Evolutionary conservation across 306 rosid species (phyloP).

Genomic region (Heteromeles arbutifolia): DNA sequence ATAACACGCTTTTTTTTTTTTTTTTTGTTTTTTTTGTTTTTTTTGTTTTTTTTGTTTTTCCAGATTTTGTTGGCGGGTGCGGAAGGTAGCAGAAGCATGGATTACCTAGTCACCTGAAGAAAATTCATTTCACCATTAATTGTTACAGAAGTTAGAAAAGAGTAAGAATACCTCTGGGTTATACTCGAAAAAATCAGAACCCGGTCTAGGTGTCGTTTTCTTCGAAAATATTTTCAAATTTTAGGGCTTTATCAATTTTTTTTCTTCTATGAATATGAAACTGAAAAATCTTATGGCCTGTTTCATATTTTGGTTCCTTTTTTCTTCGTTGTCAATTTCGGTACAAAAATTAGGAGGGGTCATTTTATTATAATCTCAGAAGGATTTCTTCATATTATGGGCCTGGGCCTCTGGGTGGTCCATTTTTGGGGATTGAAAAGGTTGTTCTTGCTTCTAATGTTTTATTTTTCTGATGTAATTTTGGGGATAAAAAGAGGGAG

Average conservation of each 20-base stretch:
- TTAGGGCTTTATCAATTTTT: constrained; percentile 44
- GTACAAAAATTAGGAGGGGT: constrained; percentile 32
- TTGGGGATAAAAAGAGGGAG: constrained; percentile 19
- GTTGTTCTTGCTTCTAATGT: constrained; percentile 27
- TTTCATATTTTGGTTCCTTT: constrained; percentile 21
- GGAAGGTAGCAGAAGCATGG: constrained; percentile 20
- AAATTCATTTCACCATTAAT: constrained; percentile 35
- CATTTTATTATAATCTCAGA: constrained; percentile 24
- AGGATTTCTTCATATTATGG: constrained; percentile 21
- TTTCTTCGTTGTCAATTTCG: constrained; percentile 30
- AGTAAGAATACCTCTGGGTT: constrained; percentile 30
- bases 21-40: background rate
- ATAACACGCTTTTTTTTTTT: constrained; percentile 20
- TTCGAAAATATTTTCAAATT: constrained; percentile 34
- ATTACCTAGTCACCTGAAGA: constrained; percentile 17
- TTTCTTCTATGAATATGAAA: constrained; percentile 31
- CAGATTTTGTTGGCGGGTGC: constrained; percentile 35
- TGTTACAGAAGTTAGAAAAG: constrained; percentile 21
- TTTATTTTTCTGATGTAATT: constrained; percentile 28
- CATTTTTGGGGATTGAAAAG: constrained; percentile 55
- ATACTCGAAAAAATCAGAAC: constrained; percentile 15
- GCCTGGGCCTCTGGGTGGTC: constrained; percentile 29
- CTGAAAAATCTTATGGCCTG: constrained; percentile 26
- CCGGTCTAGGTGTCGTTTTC: constrained; percentile 35
- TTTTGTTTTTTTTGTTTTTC: background rate